Evolutionary conservation across 2,329 filamentous ascomycete genomes (phyloP).

Genomic region (Neofusicoccum sp.): DNA sequence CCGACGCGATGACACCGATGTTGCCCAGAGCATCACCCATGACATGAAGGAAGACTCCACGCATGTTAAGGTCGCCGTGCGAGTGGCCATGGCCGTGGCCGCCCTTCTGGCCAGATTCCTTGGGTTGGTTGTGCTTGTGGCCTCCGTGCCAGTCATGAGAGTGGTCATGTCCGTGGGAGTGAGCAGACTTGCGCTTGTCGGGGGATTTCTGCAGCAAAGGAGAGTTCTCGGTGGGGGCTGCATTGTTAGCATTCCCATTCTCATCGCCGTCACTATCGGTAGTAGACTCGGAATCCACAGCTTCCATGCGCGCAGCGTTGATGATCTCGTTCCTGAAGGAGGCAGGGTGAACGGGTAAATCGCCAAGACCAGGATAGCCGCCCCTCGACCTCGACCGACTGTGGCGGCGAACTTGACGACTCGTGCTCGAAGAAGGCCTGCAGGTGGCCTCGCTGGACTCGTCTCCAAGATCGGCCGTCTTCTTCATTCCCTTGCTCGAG

Average conservation of each 20-base stretch:
- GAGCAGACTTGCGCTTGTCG: conserved; percentile 22
- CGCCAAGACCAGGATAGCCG: conserved; percentile 55
- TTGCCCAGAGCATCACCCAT: conserved; percentile 86
- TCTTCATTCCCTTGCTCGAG: conserved; percentile 28
- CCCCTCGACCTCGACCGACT: conserved; percentile 61
- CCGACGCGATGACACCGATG: conserved; percentile 80
- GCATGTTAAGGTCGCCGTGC: conserved; percentile 93
- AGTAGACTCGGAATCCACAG: conserved; percentile 57
- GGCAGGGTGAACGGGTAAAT: conserved; percentile 82
- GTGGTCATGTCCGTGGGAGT: conserved; percentile 30
- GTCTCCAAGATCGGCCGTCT: neutral
- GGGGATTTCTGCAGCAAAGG: conserved; percentile 40
- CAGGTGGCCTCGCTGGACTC: conserved; percentile 1
- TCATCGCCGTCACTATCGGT: conserved; percentile 53
- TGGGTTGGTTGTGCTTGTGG: conserved; percentile 82
- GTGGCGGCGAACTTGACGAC: conserved; percentile 33
- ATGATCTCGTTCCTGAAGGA: conserved; percentile 94
- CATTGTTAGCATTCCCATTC: conserved; percentile 40
- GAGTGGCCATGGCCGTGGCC: conserved; percentile 69
- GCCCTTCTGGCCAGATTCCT: conserved; percentile 53
- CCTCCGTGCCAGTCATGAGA: conserved; percentile 56
- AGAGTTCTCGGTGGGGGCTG: conserved; percentile 42
- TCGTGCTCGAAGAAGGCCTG: neutral
- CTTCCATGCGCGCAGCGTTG: conserved; percentile 69
- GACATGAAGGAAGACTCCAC: conserved; percentile 69